Evolutionary conservation across 1,139 yeast genomes (phyloP).

Genomic region (Kurtzmaniella quercitrusa): DNA sequence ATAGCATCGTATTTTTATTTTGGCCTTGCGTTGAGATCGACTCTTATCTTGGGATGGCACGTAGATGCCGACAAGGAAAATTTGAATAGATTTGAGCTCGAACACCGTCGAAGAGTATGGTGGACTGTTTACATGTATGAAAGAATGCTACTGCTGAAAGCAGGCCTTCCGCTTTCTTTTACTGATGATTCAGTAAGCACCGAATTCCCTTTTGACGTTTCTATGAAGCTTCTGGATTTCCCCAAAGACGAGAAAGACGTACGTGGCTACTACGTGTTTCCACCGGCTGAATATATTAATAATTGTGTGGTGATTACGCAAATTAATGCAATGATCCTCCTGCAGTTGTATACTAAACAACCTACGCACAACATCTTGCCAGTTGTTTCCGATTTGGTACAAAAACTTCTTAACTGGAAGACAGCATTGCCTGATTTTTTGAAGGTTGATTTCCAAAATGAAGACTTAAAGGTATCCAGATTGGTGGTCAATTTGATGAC

Average conservation of each 20-base stretch:
- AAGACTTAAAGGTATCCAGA: conserved; percentile 54
- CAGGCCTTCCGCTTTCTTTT: conserved; percentile 76
- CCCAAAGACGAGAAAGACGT: conserved; percentile 49
- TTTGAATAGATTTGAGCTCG: conserved; percentile 62
- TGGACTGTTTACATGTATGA: conserved; percentile 93
- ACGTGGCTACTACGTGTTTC: conserved; percentile 62
- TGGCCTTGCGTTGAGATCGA: conserved; percentile 73
- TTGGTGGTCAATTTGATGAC: conserved; percentile 76
- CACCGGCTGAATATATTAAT: conserved; percentile 74
- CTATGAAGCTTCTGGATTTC: conserved; percentile 51
- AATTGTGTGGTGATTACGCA: conserved; percentile 80
- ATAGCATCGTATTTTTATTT: conserved; percentile 78
- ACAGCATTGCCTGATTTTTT: conserved; percentile 59
- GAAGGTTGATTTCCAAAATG: conserved; percentile 59
- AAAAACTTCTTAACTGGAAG: conserved; percentile 68
- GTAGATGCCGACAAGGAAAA: conserved; percentile 73
- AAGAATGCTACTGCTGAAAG: conserved; percentile 79
- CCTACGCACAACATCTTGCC: conserved; percentile 74
- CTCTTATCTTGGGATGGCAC: conserved; percentile 76
- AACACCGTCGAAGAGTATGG: conserved; percentile 80
- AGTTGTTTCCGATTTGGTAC: conserved; percentile 67
- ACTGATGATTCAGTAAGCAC: conserved; percentile 78
- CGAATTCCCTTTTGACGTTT: conserved; percentile 70
- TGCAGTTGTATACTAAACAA: conserved; percentile 71
- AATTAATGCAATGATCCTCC: conserved; percentile 70